Conservation (phyloP, 768 basidiomycete species). For the Tricholoma sp. region DNA sequence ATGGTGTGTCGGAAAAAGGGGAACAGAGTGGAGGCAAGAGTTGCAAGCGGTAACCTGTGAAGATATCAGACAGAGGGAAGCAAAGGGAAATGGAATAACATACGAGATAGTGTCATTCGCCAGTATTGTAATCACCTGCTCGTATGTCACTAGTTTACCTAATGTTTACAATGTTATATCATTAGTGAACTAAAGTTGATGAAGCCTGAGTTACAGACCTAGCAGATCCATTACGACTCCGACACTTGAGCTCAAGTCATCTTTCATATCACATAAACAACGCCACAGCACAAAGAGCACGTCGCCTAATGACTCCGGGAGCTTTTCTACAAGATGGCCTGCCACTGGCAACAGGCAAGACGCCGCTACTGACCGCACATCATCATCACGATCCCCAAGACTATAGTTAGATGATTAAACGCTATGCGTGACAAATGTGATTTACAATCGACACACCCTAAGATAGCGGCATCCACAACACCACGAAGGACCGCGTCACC, state of each 20-base stretch:
- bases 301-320: slow-evolving; percentile 65
- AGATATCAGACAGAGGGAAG: background rate
- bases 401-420: slow-evolving; percentile 32
- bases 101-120: slow-evolving; percentile 68
- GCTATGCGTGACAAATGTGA: background rate
- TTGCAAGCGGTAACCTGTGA: slow-evolving; percentile 70
- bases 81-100: slow-evolving; percentile 22
- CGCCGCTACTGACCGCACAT: slow-evolving; percentile 93
- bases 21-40: slow-evolving; percentile 82
- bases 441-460: slow-evolving; percentile 61
- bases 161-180: slow-evolving; percentile 3
- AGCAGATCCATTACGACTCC: slow-evolving; percentile 96
- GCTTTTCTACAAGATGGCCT: slow-evolving; percentile 65
- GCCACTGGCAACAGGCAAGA: slow-evolving; percentile 89
- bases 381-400: slow-evolving; percentile 87
- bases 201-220: slow-evolving; percentile 42
- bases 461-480: slow-evolving; percentile 85
- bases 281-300: slow-evolving; percentile 87
- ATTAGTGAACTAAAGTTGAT: background rate
- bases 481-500: slow-evolving; percentile 64
- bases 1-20: slow-evolving; percentile 99
- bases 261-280: slow-evolving; percentile 89
- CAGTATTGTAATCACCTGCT: slow-evolving; percentile 72
- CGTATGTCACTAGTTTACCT: slow-evolving; percentile 83
- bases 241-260: slow-evolving; percentile 94